Evolutionary conservation across 495 filamentous ascomycete genomes (phyloP), one percentile per base, ranked within the genome.

Genomic region (Annulohypoxylon maeteangense): DNA sequence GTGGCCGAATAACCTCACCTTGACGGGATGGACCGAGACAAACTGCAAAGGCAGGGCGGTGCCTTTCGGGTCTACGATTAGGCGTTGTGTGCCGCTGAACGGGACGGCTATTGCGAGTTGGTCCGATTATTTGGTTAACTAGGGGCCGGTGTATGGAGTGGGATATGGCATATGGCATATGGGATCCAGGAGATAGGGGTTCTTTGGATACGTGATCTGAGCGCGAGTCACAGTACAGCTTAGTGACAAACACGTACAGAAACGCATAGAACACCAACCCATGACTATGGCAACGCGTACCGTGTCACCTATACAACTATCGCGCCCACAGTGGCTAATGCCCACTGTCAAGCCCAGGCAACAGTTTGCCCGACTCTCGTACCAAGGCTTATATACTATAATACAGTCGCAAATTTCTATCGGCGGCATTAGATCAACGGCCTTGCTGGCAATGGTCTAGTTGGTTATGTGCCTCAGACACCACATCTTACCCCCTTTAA

Each of bases 81-180:
- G 60, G 8, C 7, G 4, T 11, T 63, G 60, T 38, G 45, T 63
- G 23, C n/a, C 32, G 22, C 34, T 63, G 14, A 34, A 64, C 12
- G 50, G 50, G 22, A 64, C 34, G 22, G 36, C 14, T 3, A 50
- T 64, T 55, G 48, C 36, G 23, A 64, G 61, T 32, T 64, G 61
- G 48, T 53, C 47, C 16, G 40, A 63, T 25, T 63, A 54, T 14
- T 22, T 8, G 36, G 36, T n/a, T 6, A n/a, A n/a, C n/a, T n/a
- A 4, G 11, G 36, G 11, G 1, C 11, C 36, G 36, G 4, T 12
- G 36, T 40, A 36, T 53, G 25, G n/a, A 18, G 10, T 54, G 16
- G 54, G 54, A 12, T 42, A 32, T 22, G 4, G 1, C 10, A 36
- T 36, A 8, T 27, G 4, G 22, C 10, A 4, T 50, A 14, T 10